Evolutionary conservation across 2,329 filamentous ascomycete species (phyloP), one percentile per base, ranked within the genome.

Genomic region (Fusarium metavorans): DNA sequence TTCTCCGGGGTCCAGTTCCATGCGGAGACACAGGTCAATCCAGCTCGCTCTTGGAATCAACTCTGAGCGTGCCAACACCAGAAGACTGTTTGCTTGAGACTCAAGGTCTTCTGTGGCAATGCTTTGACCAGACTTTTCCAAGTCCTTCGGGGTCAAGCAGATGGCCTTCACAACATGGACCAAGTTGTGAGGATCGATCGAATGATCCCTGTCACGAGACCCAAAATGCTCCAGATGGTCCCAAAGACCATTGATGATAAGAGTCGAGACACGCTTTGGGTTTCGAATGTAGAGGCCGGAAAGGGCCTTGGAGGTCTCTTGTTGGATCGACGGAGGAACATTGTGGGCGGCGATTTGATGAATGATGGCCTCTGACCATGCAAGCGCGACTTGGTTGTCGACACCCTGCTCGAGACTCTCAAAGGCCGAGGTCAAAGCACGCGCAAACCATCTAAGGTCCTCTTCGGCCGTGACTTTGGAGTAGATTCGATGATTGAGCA

Each of bases 291-390:
- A 97, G 2, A 93, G 85, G 41, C 83, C 82, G 0, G 93, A 91
- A 35, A 99, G 83, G 0, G 88, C 84, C 54, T 87, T 84, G 23
- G 87, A 87, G 6, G 92, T 90, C 75, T 91, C 88, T 72, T 92
- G 91, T 66, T 93, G 91, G 57, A 93, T 85, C 41, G 86, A 86
- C 4, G 92, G 87, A 14, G 92, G 87, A 23, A 94, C 85, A 14
- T 82, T 85, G 16, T 90, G 84, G 2, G 92, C 91, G 54, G 92
- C 91, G 54, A 96, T 89, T 18, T 94, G 85, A 81, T 93, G 97
- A n/a, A 98, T 91, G 68, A 96, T 90, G 3, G 93, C 92, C 78
- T 97, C 94, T 16, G 94, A 92, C 97, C 96, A 99, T 18, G 92
- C 90, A 63, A 90, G 83, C 70, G 88, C 88, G n/a, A 89, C 85